phyloP scores from a whole-genome alignment of 83 land plant genomes.

The Thuja plicata region DNA sequence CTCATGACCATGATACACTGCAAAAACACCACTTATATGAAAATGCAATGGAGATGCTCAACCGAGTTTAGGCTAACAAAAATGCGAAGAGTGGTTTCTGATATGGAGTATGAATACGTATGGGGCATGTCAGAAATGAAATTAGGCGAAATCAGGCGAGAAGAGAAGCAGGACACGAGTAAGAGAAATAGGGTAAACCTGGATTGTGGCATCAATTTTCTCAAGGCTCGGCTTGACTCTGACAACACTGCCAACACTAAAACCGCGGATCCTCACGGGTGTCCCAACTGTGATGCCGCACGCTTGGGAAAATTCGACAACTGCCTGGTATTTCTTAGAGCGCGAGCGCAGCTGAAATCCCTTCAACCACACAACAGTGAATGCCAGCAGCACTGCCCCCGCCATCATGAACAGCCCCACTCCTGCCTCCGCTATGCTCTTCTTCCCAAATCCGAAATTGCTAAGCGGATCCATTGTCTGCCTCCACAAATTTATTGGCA shows the following conservation, averaged over 20 bases:
- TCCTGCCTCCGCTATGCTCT: constrained; percentile 95
- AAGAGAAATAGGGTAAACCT: constrained; percentile 40
- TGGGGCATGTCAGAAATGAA: neutral
- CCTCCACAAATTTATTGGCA: constrained; percentile 72
- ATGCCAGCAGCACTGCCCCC: constrained; percentile 69
- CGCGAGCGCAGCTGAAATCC: constrained; percentile 73
- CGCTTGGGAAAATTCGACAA: constrained; percentile 87
- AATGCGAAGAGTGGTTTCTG: neutral
- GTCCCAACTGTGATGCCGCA: constrained; percentile 90
- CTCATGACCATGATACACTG: too few relatives aligned
- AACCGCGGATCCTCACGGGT: constrained; percentile 93
- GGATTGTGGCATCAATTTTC: constrained; percentile 81
- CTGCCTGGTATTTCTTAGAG: constrained; percentile 74
- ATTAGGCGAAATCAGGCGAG: neutral
- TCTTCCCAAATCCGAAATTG: constrained; percentile 88
- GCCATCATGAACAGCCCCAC: constrained; percentile 89
- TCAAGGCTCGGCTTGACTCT: constrained; percentile 76
- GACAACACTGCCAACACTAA: constrained; percentile 84
- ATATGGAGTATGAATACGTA: neutral
- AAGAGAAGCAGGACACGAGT: too few relatives aligned
- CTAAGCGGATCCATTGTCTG: constrained; percentile 65
- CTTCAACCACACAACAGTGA: constrained; percentile 82
- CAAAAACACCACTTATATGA: too few relatives aligned
- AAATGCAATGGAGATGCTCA: neutral
- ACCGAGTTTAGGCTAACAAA: neutral